These are phyloP conservation scores for Pichia kudriavzevii DNA, from an alignment of 1,139 yeast species.

Conservation along the genomic window DNA sequence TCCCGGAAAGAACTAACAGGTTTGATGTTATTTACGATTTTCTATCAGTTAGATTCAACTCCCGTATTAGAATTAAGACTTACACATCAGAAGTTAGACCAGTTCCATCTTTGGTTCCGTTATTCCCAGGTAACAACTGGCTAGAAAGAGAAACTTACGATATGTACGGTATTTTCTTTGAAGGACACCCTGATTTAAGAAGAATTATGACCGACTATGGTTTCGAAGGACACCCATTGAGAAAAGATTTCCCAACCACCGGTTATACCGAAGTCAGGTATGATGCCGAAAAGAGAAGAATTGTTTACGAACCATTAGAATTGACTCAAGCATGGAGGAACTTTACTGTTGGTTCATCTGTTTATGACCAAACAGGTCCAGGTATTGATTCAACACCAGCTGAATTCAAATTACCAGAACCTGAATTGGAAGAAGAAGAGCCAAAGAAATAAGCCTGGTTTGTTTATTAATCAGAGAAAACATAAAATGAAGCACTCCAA, in stretches of 20 bases:
- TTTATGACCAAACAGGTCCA: conserved; percentile 89
- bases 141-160: conserved; percentile 85
- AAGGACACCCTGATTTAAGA: conserved; percentile 84
- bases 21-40: conserved; percentile 83
- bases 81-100: conserved; percentile 78
- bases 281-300: conserved; percentile 86
- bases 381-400: conserved; percentile 82
- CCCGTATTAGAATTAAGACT: conserved; percentile 83
- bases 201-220: conserved; percentile 91
- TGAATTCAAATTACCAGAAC: conserved; percentile 71
- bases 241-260: conserved; percentile 90
- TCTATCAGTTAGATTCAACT: conserved; percentile 74
- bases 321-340: conserved; percentile 89
- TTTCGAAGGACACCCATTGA: conserved; percentile 84
- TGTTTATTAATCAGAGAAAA: too few relatives aligned
- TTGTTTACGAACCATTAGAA: conserved; percentile 84
- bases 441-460: conserved; percentile 32
- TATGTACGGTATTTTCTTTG: conserved; percentile 79
- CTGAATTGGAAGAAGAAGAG: conserved; percentile 63
- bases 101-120: conserved; percentile 67
- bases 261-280: conserved; percentile 87
- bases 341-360: conserved; percentile 80
- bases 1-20: conserved; percentile 75
- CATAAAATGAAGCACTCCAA: too few relatives aligned
- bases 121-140: conserved; percentile 83